Evolutionary conservation across 495 filamentous ascomycete genomes (phyloP).

Genomic region (Trichoderma asperelloides): DNA sequence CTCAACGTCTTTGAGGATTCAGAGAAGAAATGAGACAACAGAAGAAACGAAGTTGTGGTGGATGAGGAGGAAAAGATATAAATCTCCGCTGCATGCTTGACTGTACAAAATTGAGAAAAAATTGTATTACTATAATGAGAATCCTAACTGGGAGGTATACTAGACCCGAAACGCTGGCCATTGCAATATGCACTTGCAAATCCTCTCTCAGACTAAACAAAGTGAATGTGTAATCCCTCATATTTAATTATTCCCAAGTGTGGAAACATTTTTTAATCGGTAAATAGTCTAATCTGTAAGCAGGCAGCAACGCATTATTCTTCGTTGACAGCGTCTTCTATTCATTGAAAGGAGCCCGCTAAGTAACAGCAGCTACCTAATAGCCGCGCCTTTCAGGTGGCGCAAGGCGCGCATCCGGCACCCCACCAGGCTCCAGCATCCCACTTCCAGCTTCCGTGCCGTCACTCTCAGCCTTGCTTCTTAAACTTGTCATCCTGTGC

Average conservation of each 20-base stretch:
- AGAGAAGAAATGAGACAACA: slow-evolving; percentile 20
- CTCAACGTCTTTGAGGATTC: slow-evolving; percentile 73
- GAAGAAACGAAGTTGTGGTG: slow-evolving; percentile 8
- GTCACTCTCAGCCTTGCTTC: slow-evolving; percentile 3
- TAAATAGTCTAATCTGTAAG: too few species aligned
- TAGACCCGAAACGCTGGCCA: neutral
- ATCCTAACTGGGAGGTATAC: neutral
- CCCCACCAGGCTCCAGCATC: neutral
- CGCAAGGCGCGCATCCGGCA: neutral
- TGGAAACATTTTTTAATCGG: too few species aligned
- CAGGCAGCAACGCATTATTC: too few species aligned
- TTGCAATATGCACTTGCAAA: neutral
- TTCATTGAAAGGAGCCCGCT: too few species aligned
- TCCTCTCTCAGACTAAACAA: neutral
- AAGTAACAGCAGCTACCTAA: too few species aligned
- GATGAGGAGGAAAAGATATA: slow-evolving; percentile 11
- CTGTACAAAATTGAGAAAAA: neutral
- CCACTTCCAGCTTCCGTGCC: slow-evolving; percentile 1
- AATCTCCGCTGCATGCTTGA: slow-evolving; percentile 39
- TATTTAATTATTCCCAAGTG: too few species aligned
- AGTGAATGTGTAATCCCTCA: neutral
- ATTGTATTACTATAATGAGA: neutral
- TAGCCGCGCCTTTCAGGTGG: neutral
- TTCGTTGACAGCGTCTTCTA: too few species aligned
- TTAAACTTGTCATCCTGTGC: neutral